A percentile compares a stretch with the other conserved stretches of the same genome.
These are phyloP conservation scores for Pichia sp. DNA, from an alignment of 1,139 yeast species.

Conservation along the genomic window DNA sequence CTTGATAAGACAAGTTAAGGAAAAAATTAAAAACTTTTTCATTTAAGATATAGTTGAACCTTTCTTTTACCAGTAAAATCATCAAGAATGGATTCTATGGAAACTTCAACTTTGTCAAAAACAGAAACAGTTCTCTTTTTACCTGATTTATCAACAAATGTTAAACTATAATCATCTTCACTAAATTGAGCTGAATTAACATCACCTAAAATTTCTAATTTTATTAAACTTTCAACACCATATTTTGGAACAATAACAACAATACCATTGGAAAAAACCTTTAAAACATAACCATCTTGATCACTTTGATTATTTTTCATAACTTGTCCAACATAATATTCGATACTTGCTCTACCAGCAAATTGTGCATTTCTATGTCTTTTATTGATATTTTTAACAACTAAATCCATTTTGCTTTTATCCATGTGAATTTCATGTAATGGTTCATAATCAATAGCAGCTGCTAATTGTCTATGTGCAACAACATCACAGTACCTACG, in stretches of 20 bases:
- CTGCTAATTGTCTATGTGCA: slow-evolving; percentile 95
- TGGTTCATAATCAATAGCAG: slow-evolving; percentile 90
- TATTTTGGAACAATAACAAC: slow-evolving; percentile 94
- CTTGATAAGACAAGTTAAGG: too few species aligned
- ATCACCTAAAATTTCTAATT: slow-evolving; percentile 68
- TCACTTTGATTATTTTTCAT: slow-evolving; percentile 66
- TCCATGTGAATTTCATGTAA: slow-evolving; percentile 80
- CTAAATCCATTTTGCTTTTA: slow-evolving; percentile 80
- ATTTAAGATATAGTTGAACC: slow-evolving; percentile 64
- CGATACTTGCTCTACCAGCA: slow-evolving; percentile 97
- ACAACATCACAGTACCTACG: slow-evolving; percentile 97
- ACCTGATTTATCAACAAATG: slow-evolving; percentile 45
- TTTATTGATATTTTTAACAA: slow-evolving; percentile 83
- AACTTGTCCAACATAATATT: slow-evolving; percentile 96
- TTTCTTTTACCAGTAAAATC: slow-evolving; percentile 89
- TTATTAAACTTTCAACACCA: slow-evolving; percentile 92
- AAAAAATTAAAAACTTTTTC: slow-evolving; percentile 9
- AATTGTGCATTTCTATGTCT: slow-evolving; percentile 98
- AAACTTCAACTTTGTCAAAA: slow-evolving; percentile 80
- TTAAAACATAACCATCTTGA: slow-evolving; percentile 88
- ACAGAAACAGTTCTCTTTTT: slow-evolving; percentile 51
- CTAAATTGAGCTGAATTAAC: slow-evolving; percentile 59
- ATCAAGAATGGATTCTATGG: slow-evolving; percentile 74
- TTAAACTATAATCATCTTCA: slow-evolving; percentile 70
- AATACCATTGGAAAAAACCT: slow-evolving; percentile 90